Conservation (phyloP, 441 rosid genomes). For the Gossypium davidsonii region DNA sequence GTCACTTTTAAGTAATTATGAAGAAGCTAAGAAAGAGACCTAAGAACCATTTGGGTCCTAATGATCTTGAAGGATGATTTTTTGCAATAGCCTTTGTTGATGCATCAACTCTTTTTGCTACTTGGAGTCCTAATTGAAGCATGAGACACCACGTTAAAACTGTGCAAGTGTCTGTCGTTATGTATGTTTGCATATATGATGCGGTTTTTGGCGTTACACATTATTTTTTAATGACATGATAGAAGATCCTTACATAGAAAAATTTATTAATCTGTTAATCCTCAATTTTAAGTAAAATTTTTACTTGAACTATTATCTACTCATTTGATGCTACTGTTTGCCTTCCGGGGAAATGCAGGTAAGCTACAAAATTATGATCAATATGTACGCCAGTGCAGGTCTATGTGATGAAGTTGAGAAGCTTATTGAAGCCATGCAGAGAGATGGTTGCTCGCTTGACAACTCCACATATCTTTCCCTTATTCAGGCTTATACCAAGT, state of each 20-base stretch:
- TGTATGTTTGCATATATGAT: neutral
- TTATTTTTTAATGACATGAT: neutral
- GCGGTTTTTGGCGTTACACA: neutral
- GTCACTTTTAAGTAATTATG: neutral
- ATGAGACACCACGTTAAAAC: neutral
- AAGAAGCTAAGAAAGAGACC: neutral
- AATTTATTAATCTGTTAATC: neutral
- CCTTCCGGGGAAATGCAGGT: constrained; percentile 37
- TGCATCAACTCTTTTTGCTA: neutral
- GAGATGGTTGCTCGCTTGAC: constrained; percentile 43
- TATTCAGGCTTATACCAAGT: constrained; percentile 46
- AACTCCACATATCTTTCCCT: constrained; percentile 45
- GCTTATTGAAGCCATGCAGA: constrained; percentile 55
- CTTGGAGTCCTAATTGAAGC: neutral
- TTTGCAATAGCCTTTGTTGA: neutral
- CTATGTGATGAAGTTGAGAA: constrained; percentile 42
- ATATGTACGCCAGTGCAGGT: constrained; percentile 41
- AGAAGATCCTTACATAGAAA: neutral
- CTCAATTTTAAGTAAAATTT: neutral
- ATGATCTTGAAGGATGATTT: neutral
- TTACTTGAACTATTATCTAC: neutral
- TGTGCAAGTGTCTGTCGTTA: neutral
- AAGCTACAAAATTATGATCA: constrained; percentile 64
- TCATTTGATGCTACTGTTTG: constrained; percentile 7
- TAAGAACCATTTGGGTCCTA: neutral